A percentile compares a stretch with the other conserved stretches of the same genome.
These are phyloP conservation scores for Tricholomella constricta DNA, from an alignment of 768 basidiomycete species.

Conservation along the genomic window DNA sequence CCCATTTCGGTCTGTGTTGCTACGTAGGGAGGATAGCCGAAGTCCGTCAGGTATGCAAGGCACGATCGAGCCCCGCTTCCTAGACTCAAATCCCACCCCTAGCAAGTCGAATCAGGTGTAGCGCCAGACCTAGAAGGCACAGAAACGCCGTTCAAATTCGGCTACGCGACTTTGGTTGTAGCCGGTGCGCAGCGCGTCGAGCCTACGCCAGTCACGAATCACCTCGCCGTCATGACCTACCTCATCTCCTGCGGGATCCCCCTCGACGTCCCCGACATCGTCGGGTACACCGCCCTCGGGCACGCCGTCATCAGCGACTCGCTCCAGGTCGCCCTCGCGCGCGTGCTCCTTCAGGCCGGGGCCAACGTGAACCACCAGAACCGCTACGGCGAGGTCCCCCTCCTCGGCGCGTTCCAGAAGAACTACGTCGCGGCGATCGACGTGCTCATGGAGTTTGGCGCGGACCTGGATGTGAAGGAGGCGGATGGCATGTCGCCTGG, in stretches of 20 bases:
- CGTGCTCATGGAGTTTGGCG: constrained; percentile 50
- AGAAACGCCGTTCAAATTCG: constrained; percentile 44
- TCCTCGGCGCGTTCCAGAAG: constrained; percentile 35
- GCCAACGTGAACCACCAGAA: constrained; percentile 53
- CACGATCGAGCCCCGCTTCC: no score
- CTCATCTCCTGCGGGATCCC: constrained; percentile 45
- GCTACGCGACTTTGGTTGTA: constrained; percentile 43
- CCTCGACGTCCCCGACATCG: constrained; percentile 44
- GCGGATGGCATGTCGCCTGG: constrained; percentile 40
- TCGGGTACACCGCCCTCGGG: constrained; percentile 51
- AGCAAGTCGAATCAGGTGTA: constrained; percentile 29
- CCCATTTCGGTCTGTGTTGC: constrained; percentile 29
- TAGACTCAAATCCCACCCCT: background rate
- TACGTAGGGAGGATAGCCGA: constrained; percentile 23
- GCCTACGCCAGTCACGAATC: constrained; percentile 18
- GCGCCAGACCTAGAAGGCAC: constrained; percentile 40
- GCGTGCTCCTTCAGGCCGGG: constrained; percentile 42
- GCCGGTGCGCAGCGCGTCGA: constrained; percentile 41
- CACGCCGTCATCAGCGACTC: constrained; percentile 38
- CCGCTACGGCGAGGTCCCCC: constrained; percentile 47
- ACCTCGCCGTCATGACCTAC: constrained; percentile 39
- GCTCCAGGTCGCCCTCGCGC: constrained; percentile 32
- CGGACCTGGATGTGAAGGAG: constrained; percentile 41
- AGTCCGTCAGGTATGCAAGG: constrained; percentile 22
- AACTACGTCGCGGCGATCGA: constrained; percentile 37